Evolutionary conservation across 2,329 filamentous ascomycete species (phyloP).

Genomic region (Trichoderma breve): DNA sequence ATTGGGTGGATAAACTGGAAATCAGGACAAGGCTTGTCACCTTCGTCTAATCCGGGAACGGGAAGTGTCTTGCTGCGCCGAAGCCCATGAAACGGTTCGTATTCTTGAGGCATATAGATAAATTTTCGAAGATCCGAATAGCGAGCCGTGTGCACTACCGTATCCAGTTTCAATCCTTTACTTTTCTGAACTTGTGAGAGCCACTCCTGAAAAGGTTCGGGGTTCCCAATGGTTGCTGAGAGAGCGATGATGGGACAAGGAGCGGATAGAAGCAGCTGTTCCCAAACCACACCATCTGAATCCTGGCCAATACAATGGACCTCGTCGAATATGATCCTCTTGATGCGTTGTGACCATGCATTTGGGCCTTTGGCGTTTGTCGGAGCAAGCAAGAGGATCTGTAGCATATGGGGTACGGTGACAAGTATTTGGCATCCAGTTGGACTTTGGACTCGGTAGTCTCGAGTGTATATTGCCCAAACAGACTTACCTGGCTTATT

Average conservation of each 20-base stretch:
- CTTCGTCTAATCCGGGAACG: slow-evolving; percentile 46
- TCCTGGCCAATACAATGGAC: slow-evolving; percentile 77
- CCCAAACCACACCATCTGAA: slow-evolving; percentile 75
- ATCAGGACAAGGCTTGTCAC: slow-evolving; percentile 33
- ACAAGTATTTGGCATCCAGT: slow-evolving; percentile 72
- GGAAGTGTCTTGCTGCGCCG: slow-evolving; percentile 40
- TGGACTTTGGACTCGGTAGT: slow-evolving; percentile 72
- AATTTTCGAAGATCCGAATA: slow-evolving; percentile 81
- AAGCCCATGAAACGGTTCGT: slow-evolving; percentile 53
- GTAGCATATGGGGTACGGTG: slow-evolving; percentile 74
- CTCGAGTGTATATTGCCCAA: slow-evolving; percentile 76
- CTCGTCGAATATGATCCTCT: slow-evolving; percentile 79
- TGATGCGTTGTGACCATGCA: slow-evolving; percentile 65
- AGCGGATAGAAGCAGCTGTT: slow-evolving; percentile 70
- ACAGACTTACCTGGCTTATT: slow-evolving; percentile 62
- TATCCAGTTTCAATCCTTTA: slow-evolving; percentile 62
- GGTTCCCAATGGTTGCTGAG: slow-evolving; percentile 77
- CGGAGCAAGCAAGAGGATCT: slow-evolving; percentile 71
- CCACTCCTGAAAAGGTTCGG: slow-evolving; percentile 67
- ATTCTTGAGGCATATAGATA: slow-evolving; percentile 53
- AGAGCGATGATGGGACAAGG: slow-evolving; percentile 77
- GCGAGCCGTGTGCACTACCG: slow-evolving; percentile 65
- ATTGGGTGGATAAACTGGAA: slow-evolving; percentile 67
- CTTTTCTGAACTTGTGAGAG: slow-evolving; percentile 61
- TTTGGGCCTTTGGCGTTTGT: slow-evolving; percentile 55